Evolutionary conservation across 441 rosid genomes (phyloP), one percentile per base, ranked within the genome.

Genomic region (Gossypium trilobum): DNA sequence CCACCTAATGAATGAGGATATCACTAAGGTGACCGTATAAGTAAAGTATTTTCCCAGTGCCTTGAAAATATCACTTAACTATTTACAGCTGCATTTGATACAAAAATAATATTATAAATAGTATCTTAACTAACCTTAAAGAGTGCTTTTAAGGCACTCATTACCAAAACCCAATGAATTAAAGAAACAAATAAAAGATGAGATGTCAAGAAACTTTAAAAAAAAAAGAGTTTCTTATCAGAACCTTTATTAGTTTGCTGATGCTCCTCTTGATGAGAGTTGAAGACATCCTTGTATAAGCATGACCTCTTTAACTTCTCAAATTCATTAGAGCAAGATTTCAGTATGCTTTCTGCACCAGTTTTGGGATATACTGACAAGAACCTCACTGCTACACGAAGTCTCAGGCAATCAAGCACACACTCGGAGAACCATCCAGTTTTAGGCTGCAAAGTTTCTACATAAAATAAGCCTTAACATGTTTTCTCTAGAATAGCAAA

Each of bases 391-490:
- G 90, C 87, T 39, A 91, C 86, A 61, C 94, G 87, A 71, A 82
- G 85, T 80, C 96, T 89, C 72, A 93, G 81, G 78, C 89, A 83
- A 75, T 90, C 97, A 77, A 89, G 89, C 78, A 86, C 73, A 44
- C 85, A 78, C 66, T 78, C 89, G 3, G 85, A 84, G 82, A 95
- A 93, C 99, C 99, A 95, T 76, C 99, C 97, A 64, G 95, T 84
- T 88, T 79, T 88, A 74, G 82, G 82, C 98, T 93, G 83, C 76
- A 74, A 84, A 85, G 36, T 13, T 69, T n/a, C 14, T 72, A 14
- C 71, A 76, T 76, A 31, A 64, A 71, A 33, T 55, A 39, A 57
- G 33, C 64, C 55, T 39, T 13, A 57, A 29, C 19, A 57, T 39
- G 3, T 1, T 56, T 42, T 13, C 20, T 22, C 31, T 42, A 57